These are phyloP conservation scores for Liquidambar formosana DNA, from an alignment of 164 flowering plant genomes.

Conservation along the genomic window DNA sequence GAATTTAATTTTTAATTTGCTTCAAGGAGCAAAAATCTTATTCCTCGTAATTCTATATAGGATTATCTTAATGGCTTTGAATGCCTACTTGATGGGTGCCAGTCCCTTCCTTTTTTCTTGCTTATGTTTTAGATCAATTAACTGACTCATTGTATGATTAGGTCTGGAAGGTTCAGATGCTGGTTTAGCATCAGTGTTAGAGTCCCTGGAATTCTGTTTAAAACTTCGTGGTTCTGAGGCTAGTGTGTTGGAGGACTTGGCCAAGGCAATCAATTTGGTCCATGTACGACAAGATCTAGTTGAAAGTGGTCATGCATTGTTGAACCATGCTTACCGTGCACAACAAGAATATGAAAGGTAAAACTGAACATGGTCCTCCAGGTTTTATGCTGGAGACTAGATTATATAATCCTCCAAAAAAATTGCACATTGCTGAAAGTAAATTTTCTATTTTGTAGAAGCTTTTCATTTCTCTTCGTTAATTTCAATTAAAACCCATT, in stretches of 20 bases:
- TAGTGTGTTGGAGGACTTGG: conserved; percentile 85
- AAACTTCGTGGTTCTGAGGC: conserved; percentile 98
- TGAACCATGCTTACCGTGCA: conserved; percentile 81
- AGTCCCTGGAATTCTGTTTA: conserved; percentile 88
- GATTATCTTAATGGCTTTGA: neutral
- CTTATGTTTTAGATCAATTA: neutral
- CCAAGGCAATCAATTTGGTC: conserved; percentile 86
- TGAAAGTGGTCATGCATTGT: conserved; percentile 86
- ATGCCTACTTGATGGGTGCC: neutral
- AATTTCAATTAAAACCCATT: no score
- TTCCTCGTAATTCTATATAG: no score
- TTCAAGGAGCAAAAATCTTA: no score
- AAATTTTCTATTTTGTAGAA: no score
- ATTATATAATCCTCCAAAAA: no score
- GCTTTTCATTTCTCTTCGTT: no score
- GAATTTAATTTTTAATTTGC: neutral
- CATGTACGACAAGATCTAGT: conserved; percentile 76
- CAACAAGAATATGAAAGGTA: conserved; percentile 95
- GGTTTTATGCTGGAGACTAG: neutral
- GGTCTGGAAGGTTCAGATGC: conserved; percentile 92
- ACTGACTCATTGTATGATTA: conserved; percentile 16
- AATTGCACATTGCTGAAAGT: no score
- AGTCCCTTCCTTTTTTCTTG: neutral
- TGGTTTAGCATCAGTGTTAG: conserved; percentile 80
- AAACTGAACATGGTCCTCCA: neutral